Base-by-base conservation (phyloP, 2,329 filamentous ascomycete species). In the Ambrosiella xylebori region DNA sequence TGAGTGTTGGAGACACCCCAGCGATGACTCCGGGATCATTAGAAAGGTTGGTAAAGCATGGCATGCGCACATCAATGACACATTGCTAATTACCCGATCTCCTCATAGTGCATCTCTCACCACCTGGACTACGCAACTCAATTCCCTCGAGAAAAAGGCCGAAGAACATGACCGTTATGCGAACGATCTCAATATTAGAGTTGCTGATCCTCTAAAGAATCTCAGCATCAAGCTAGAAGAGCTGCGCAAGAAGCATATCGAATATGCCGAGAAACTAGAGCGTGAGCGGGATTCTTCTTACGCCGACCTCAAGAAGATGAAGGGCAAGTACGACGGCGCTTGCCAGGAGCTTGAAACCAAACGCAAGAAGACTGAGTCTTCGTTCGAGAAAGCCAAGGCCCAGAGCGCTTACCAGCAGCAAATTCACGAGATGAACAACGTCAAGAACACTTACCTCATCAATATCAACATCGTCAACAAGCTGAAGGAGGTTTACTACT, bases 371-470 rank as follows among this genome's bases (percentile, higher is more conserved):
- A 83, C 86, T 55, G 93, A 98, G 66, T 85, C 85, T 52, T 82
- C 89, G n/a, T 94, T 93, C 66, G 91, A 97, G 69, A 96, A 95
- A 72, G 74, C 81, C 62, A 98, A 96, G 73, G 89, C 91, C 7
- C 87, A 95, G 67, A 85, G 81, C 67, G 83, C 88, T 41, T 98
- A 95, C 70, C 88, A 95, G 66, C 88, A 95, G 68, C 91, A 97
- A 70, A 77, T 94, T 61, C 73, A 84, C 61, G 93, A 98, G 64
- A 97, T 97, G 93, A 87, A 93, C 71, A 98, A 98, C 68, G 79
- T 85, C 69, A 98, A 98, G 76, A 98, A 98, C 69, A 89, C 86
- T n/a, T 98, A 98, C 67, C 74, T 98, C 61, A 95, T 98, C 66
- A 80, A 82, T 61, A 95, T 98, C 73, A 95, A 95, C 67, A 88